These are phyloP conservation scores for Leccinum ochraceum DNA, from an alignment of 768 basidiomycete species.

Conservation along the genomic window DNA sequence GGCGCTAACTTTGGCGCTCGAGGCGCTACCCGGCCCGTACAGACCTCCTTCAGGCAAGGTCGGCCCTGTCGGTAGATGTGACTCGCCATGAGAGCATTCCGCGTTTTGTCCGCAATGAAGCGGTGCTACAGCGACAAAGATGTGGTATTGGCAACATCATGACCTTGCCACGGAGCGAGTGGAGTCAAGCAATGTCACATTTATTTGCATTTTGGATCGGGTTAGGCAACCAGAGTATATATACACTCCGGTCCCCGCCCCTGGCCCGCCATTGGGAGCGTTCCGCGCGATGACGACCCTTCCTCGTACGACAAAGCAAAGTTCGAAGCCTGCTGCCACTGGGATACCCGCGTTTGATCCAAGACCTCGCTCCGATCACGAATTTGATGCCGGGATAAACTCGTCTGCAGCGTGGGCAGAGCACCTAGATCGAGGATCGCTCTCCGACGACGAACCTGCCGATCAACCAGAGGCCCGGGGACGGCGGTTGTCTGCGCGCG, in stretches of 20 bases:
- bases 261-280: not conserved
- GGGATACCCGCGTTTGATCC: constrained; percentile 24
- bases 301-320: constrained; percentile 34
- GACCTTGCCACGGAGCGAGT: not conserved
- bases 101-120: not conserved
- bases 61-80: not conserved
- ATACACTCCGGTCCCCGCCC: constrained; percentile 1
- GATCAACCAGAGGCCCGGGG: constrained; percentile 37
- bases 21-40: not conserved
- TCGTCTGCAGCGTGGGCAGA: constrained; percentile 78
- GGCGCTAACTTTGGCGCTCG: not conserved
- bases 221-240: constrained; percentile 5
- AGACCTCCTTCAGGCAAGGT: constrained; percentile 17
- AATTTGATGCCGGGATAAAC: constrained; percentile 79
- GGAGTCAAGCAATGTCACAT: not conserved
- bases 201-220: constrained; percentile 9
- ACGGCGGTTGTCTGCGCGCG: constrained; percentile 55
- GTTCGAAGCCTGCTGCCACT: constrained; percentile 14
- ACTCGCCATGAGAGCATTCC: constrained; percentile 1
- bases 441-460: constrained; percentile 54
- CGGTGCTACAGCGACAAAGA: constrained; percentile 3
- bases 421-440: constrained; percentile 45
- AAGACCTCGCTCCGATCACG: constrained; percentile 32
- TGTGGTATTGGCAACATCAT: not conserved
- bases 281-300: constrained; percentile 37